phyloP scores from a whole-genome alignment of 495 filamentous ascomycete genomes.

The Daldinia loculata region DNA sequence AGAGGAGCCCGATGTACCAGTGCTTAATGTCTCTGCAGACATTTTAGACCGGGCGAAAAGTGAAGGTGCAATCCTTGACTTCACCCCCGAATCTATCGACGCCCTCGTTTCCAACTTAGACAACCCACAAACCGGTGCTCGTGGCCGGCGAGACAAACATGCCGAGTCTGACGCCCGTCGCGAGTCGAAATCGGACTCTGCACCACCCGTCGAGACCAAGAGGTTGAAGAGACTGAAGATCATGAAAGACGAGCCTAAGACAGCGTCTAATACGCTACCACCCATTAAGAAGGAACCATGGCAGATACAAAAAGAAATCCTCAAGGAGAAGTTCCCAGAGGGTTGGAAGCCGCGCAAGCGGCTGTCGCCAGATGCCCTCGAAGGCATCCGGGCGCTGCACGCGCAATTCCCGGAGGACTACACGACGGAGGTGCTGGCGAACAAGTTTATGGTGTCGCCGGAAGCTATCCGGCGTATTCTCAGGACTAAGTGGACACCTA shows the following conservation, averaged over 20 bases:
- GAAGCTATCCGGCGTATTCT: conserved; percentile 89
- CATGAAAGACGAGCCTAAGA: conserved; percentile 14
- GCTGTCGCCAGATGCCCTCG: conserved; percentile 88
- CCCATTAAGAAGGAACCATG: conserved; percentile 60
- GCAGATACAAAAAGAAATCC: conserved; percentile 73
- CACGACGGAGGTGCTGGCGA: conserved; percentile 75
- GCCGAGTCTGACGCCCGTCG: background rate
- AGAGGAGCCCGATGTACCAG: background rate
- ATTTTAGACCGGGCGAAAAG: conserved; percentile 24
- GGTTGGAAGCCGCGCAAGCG: conserved; percentile 85
- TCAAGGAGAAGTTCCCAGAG: conserved; percentile 76
- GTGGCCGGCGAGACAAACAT: conserved; percentile 2
- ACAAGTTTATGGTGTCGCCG: conserved; percentile 82
- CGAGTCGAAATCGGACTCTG: background rate
- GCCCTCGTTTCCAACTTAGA: conserved; percentile 24
- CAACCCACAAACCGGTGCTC: background rate
- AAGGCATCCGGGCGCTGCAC: conserved; percentile 84
- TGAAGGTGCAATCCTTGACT: conserved; percentile 45
- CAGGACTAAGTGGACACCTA: conserved; percentile 82
- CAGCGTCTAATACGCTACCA: background rate
- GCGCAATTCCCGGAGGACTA: conserved; percentile 76
- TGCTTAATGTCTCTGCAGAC: conserved; percentile 8
- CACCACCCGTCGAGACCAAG: conserved; percentile 10
- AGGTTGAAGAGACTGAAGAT: conserved; percentile 40
- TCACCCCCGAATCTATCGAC: conserved; percentile 47